phyloP scores from a whole-genome alignment of 257 asterid species.

The Lantana camara region DNA sequence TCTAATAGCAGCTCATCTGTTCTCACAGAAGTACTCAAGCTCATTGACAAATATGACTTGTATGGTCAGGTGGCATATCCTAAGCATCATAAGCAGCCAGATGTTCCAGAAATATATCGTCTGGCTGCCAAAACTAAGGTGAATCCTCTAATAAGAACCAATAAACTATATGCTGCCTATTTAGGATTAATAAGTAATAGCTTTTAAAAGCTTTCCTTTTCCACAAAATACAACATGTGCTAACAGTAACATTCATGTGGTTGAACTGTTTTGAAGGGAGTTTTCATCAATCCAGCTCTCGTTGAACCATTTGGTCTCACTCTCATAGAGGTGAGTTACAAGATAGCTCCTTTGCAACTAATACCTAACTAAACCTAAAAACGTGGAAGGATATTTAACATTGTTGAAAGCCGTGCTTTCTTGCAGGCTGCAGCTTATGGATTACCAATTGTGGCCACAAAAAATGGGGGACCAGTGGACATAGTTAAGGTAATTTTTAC shows the following conservation, averaged over 20 bases:
- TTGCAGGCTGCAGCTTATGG: slow-evolving; percentile 78
- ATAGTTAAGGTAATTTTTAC: slow-evolving; percentile 53
- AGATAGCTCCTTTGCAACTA: slow-evolving; percentile 1
- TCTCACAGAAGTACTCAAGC: slow-evolving; percentile 58
- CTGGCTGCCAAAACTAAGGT: slow-evolving; percentile 76
- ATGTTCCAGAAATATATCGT: slow-evolving; percentile 68
- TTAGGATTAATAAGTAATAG: neutral
- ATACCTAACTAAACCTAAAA: neutral
- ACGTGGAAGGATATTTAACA: slow-evolving; percentile 13
- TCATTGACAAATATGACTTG: slow-evolving; percentile 61
- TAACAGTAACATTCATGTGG: slow-evolving; percentile 33
- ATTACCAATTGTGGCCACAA: slow-evolving; percentile 68
- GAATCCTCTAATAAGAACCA: slow-evolving; percentile 13
- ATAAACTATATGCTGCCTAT: slow-evolving; percentile 1
- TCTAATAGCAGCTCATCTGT: slow-evolving; percentile 62
- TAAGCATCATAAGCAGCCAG: slow-evolving; percentile 65
- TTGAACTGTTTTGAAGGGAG: slow-evolving; percentile 51
- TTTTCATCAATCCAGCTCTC: slow-evolving; percentile 75
- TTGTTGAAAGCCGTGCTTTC: slow-evolving; percentile 15
- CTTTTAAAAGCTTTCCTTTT: neutral
- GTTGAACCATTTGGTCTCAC: slow-evolving; percentile 79
- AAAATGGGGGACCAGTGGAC: slow-evolving; percentile 73
- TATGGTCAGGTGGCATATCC: slow-evolving; percentile 70
- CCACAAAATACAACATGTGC: slow-evolving; percentile 12
- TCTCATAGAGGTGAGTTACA: slow-evolving; percentile 61